Evolutionary conservation across 1,284 basidiomycete species (phyloP), one percentile per base, ranked within the genome.

Genomic region (Sporisorium graminicola): DNA sequence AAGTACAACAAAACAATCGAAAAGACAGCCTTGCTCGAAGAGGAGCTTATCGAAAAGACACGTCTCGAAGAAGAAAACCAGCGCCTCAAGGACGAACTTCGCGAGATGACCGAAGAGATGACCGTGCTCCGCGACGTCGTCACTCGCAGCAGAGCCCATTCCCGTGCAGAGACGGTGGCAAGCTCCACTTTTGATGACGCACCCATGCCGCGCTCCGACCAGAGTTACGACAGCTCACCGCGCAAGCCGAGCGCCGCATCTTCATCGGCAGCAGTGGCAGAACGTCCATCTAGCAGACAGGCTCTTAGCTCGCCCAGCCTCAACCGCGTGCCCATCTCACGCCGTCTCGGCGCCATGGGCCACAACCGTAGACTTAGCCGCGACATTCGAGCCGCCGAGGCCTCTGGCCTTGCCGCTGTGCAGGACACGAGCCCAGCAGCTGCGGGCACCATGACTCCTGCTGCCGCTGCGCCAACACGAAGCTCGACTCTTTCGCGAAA

Each of bases 1-100:
- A 94, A 92, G 85, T 98, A 98, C 87, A 91, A 94, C 75, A 90
- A 91, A 67, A 92, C 93, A 1, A 89, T 99, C 55, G 97, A 99
- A 86, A 94, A 98, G 87, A 98, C 98, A 87, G 98, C 97, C 53
- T 87, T 99, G 49, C 89, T 99, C 35, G 97, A 99, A 86, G 94
- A 98, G 79, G 97, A 99, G 85, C 88, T 99, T n/a, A 88, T 98
- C 47, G 92, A 92, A 86, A 96, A 95, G 86, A 92, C 93, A 4
- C 91, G 89, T 71, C 85, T 98, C 40, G 95, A 98, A 84, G 95
- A 97, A 86, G 93, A 97, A 82, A 90, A 90, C 57, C 97, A 99
- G 86, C 89, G 97, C 47, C 86, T 97, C 63, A 95, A 92, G 86
- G 97, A 99, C 84, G 95, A 98, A 84, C 87, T 98, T 33, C 88